Evolutionary conservation across 2,329 filamentous ascomycete species (phyloP).

Genomic region (Xylariaceae sp.): DNA sequence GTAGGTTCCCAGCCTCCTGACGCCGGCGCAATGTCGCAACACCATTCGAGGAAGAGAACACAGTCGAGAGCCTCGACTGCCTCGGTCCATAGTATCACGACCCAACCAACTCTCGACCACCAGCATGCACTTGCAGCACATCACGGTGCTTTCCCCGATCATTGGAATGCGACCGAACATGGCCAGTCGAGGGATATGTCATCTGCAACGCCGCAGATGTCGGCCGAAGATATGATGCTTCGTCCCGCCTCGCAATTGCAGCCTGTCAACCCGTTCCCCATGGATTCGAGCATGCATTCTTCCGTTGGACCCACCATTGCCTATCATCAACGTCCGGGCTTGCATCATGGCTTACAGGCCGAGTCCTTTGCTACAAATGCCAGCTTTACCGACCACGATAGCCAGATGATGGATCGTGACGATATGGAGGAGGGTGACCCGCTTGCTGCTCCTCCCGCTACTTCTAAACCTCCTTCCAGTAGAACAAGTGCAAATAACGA

Average conservation of each 20-base stretch:
- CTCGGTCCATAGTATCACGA: conserved; percentile 57
- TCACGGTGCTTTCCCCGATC: conserved; percentile 48
- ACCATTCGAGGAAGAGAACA: conserved; percentile 52
- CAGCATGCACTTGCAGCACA: conserved; percentile 44
- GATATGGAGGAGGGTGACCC: conserved; percentile 61
- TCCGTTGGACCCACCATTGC: conserved; percentile 49
- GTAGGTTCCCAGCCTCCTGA: conserved; percentile 37
- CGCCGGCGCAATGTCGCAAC: conserved; percentile 39
- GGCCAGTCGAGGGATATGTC: conserved; percentile 48
- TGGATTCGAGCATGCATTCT: conserved; percentile 53
- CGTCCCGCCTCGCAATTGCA: conserved; percentile 61
- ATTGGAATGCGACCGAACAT: conserved; percentile 54
- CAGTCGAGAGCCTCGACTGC: conserved; percentile 60
- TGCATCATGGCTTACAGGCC: conserved; percentile 55
- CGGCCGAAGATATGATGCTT: conserved; percentile 62
- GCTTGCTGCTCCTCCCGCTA: conserved; percentile 46
- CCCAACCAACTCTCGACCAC: conserved; percentile 53
- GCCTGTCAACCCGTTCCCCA: conserved; percentile 50
- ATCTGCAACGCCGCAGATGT: conserved; percentile 48
- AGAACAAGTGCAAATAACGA: conserved; percentile 79
- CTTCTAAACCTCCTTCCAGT: conserved; percentile 59
- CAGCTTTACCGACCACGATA: conserved; percentile 61
- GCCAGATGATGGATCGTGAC: conserved; percentile 63
- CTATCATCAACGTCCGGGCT: conserved; percentile 46
- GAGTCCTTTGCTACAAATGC: conserved; percentile 56